A percentile compares a stretch with the other conserved stretches of the same genome.
Conservation (phyloP, 768 basidiomycete species). For the Clitopilus hobsonii region DNA sequence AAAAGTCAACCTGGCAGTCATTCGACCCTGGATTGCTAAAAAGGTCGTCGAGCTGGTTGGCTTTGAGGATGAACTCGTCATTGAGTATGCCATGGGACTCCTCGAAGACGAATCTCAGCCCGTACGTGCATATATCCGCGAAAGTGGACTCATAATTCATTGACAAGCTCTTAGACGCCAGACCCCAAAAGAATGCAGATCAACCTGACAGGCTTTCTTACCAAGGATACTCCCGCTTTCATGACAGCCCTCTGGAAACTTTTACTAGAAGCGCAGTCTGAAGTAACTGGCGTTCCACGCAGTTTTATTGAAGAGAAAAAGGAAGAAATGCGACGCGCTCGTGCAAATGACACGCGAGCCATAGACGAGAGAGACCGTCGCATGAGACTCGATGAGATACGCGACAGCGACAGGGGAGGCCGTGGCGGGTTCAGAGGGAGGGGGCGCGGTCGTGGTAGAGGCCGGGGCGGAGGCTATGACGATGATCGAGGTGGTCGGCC, state of each 20-base stretch:
- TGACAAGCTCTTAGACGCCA: slow-evolving; percentile 49
- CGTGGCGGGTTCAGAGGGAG: slow-evolving; percentile 46
- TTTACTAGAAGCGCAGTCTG: slow-evolving; percentile 88
- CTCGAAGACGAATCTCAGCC: slow-evolving; percentile 82
- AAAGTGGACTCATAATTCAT: not conserved
- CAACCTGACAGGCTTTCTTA: slow-evolving; percentile 88
- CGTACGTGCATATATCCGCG: slow-evolving; percentile 38
- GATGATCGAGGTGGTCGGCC: slow-evolving; percentile 46
- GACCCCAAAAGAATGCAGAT: slow-evolving; percentile 98
- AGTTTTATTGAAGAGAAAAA: slow-evolving; percentile 93
- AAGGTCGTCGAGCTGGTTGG: slow-evolving; percentile 87
- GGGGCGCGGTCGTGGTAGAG: slow-evolving; percentile 56
- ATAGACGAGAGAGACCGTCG: slow-evolving; percentile 72
- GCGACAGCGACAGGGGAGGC: slow-evolving; percentile 53
- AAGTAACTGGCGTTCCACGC: slow-evolving; percentile 83
- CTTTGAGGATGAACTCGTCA: slow-evolving; percentile 94
- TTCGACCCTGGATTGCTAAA: slow-evolving; percentile 94
- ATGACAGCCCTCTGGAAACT: slow-evolving; percentile 89
- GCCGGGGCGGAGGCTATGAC: slow-evolving; percentile 42
- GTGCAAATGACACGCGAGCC: slow-evolving; percentile 57
- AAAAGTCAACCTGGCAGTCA: slow-evolving; percentile 89
- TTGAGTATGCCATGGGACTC: slow-evolving; percentile 94
- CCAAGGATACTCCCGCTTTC: slow-evolving; percentile 79
- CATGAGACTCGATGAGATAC: slow-evolving; percentile 61
- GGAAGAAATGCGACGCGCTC: slow-evolving; percentile 75